phyloP scores from a whole-genome alignment of 306 rosid genomes.

The Hylodesmum podocarpum region DNA sequence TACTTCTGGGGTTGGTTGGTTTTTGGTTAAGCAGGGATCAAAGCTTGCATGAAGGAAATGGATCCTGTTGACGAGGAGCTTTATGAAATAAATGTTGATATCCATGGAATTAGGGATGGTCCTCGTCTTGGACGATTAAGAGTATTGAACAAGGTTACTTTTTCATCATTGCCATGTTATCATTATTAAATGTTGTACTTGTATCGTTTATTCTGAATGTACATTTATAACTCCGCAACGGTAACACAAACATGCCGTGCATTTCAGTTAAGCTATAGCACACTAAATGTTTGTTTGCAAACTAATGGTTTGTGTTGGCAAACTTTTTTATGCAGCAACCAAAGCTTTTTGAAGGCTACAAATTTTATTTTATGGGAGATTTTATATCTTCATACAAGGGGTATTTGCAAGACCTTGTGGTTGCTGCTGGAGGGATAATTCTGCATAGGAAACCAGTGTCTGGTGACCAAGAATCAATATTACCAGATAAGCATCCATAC shows the following conservation, averaged over 20 bases:
- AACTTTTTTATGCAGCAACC: conserved; percentile 66
- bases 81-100: conserved; percentile 68
- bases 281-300: conserved; percentile 7
- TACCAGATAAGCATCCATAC: conserved; percentile 31
- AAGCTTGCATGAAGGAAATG: conserved; percentile 64
- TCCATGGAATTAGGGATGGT: conserved; percentile 77
- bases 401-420: conserved; percentile 74
- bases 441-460: conserved; percentile 81
- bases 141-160: conserved; percentile 67
- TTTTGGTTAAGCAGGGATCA: conserved; percentile 63
- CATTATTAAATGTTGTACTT: not conserved
- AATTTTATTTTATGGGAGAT: conserved; percentile 78
- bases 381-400: conserved; percentile 70
- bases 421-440: conserved; percentile 86
- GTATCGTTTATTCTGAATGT: not conserved
- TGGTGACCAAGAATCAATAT: conserved; percentile 25
- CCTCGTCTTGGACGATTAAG: conserved; percentile 87
- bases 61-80: conserved; percentile 63
- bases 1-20: conserved; percentile 2
- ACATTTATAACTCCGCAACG: not conserved
- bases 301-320: conserved; percentile 11
- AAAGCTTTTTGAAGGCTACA: conserved; percentile 67
- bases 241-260: not conserved
- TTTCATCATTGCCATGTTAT: not conserved
- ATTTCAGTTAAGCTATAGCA: conserved; percentile 8